phyloP scores from a whole-genome alignment of 106 monocot genomes.

The Phalaenopsis aphrodite region DNA sequence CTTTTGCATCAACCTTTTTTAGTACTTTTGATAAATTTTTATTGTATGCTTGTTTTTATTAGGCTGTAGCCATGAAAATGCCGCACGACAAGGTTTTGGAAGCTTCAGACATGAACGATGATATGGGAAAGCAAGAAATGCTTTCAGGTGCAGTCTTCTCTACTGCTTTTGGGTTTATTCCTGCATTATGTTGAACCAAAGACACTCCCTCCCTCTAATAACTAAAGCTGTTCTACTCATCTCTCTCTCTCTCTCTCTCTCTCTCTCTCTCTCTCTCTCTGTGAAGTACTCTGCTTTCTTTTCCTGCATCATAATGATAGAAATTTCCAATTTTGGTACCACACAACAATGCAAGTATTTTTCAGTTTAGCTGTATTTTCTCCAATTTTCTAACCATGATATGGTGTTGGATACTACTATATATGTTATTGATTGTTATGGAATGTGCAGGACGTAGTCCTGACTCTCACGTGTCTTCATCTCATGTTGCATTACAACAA shows the following conservation, averaged over 20 bases:
- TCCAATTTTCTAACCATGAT: background rate
- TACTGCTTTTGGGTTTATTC: background rate
- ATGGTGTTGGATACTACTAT: background rate
- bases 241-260: background rate
- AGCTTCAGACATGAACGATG: background rate
- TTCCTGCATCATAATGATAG: background rate
- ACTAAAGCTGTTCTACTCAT: conserved; percentile 3
- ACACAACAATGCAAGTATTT: background rate
- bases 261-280: too few species aligned
- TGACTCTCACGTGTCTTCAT: too few species aligned
- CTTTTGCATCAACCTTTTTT: background rate
- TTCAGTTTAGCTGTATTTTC: background rate
- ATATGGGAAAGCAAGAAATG: too few species aligned
- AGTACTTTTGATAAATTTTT: background rate
- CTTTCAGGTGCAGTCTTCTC: background rate
- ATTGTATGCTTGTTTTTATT: background rate
- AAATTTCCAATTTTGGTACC: background rate
- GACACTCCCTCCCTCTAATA: conserved; percentile 22
- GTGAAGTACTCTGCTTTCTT: too few species aligned
- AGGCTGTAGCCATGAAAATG: background rate
- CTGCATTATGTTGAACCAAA: conserved; percentile 9
- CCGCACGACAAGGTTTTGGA: background rate
- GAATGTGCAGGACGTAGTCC: too few species aligned
- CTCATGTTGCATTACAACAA: too few species aligned
- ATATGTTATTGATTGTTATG: too few species aligned